phyloP scores from a whole-genome alignment of 345 rosid species.

The Arabidopsis arenosa region DNA sequence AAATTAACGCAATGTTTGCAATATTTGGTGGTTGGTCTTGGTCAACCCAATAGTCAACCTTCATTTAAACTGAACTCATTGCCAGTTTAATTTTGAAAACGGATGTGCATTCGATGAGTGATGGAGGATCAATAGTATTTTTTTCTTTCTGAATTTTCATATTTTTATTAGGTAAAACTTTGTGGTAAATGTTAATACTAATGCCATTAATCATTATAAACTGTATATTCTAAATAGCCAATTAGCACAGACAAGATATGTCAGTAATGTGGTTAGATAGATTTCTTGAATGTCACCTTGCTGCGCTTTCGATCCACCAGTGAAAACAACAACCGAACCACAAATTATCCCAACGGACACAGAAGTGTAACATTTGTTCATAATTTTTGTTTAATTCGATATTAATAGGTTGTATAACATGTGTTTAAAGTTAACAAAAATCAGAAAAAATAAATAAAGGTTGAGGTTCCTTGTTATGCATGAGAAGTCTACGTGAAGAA shows the following conservation, averaged over 20 bases:
- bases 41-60: constrained; percentile 32
- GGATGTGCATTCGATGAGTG: not conserved
- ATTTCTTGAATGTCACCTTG: constrained; percentile 19
- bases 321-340: constrained; percentile 37
- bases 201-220: not conserved
- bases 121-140: too few species aligned
- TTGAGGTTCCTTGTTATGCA: constrained; percentile 45
- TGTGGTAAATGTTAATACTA: not conserved
- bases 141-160: not conserved
- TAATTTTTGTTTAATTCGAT: constrained; percentile 19
- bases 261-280: constrained; percentile 6
- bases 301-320: not conserved
- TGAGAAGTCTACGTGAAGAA: constrained; percentile 57
- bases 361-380: constrained; percentile 5
- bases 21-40: constrained; percentile 20
- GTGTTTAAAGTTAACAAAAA: constrained; percentile 10
- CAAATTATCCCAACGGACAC: not conserved
- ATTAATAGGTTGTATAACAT: not conserved
- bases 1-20: constrained; percentile 15
- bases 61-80: not conserved
- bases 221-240: not conserved
- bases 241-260: not conserved
- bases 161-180: not conserved
- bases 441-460: not conserved
- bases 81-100: not conserved